Base-by-base conservation (phyloP, 305 asterid species). In the Fraxinus albicans region DNA sequence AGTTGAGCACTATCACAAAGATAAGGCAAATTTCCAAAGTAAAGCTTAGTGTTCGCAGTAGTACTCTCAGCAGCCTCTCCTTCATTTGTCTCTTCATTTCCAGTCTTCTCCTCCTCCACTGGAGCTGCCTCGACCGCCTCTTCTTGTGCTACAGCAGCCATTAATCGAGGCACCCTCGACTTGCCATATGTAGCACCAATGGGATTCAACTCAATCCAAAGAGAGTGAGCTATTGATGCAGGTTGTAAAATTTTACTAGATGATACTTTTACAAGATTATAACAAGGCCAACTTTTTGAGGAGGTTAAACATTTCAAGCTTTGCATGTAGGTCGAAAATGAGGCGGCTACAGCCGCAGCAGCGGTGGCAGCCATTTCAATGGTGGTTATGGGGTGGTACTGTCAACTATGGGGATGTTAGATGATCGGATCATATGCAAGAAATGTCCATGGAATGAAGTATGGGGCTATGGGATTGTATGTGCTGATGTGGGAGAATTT, bases 1-100 rank as follows among this genome's bases (percentile, higher is more conserved):
- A 96, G 98, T 81, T 96, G 98, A 38, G 98, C 91, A 88, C 98
- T 94, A 65, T 95, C 98, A 83, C 95, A 93, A 76, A 77, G 85
- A 77, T 95, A 95, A 2, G 99, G 98, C 93, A 95, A 92, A 77
- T 94, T 95, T 55, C 99, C 98, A 77, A 95, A 89, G 83, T 95
- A 95, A 80, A 94, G 93, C 95, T 94, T 96, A 15, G 97, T 91
- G 82, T 85, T 93, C 2, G 38, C 87, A 12, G 69, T 74, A 50
- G 82, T 73, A 80, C 67, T 75, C 82, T 84, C 87, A 8, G 13
- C 76, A 1, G 79, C 85, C 75, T 7, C 87, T 31, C 27, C 94
- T 23, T 77, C 90, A 29, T 36, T 47, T 7, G 84, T 27, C 55
- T 34, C 89, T 78, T 27, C 89, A 78, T n/a, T 42, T 42, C 88